These are phyloP conservation scores for Magnaporthales sp. DNA, from an alignment of 2,329 filamentous ascomycete species.

Conservation along the genomic window DNA sequence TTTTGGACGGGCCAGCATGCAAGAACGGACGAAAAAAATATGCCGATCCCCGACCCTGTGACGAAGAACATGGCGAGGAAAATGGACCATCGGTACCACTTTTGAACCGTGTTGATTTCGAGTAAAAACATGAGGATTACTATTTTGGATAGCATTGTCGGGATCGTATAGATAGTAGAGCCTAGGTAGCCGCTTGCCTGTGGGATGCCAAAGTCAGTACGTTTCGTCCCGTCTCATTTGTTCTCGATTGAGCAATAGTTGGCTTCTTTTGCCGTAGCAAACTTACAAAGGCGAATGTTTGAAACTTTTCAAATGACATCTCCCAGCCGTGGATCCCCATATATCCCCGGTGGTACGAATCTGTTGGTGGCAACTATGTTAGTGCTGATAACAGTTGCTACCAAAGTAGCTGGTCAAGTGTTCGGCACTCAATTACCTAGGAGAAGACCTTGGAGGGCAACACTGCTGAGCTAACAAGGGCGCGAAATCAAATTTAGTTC, in stretches of 20 bases:
- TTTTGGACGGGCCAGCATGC: slow-evolving; percentile 9
- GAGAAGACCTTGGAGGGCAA: not conserved
- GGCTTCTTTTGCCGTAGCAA: slow-evolving; percentile 4
- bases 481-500: not conserved
- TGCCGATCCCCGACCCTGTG: slow-evolving; percentile 6
- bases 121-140: slow-evolving; percentile 8
- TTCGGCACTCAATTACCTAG: not conserved
- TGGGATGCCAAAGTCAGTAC: not conserved
- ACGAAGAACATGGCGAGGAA: slow-evolving; percentile 9
- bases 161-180: not conserved
- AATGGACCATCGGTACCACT: slow-evolving; percentile 6
- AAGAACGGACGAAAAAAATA: slow-evolving; percentile 11
- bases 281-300: not conserved
- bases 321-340: too few species aligned
- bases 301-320: not conserved
- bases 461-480: not conserved
- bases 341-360: not conserved
- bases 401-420: not conserved
- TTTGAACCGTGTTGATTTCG: slow-evolving; percentile 6
- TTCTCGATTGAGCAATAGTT: too few species aligned
- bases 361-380: not conserved
- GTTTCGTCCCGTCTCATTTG: too few species aligned
- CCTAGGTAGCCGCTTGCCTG: not conserved
- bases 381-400: not conserved
- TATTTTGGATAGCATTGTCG: slow-evolving; percentile 7